These are phyloP conservation scores for Ascochyta koolunga DNA, from an alignment of 2,329 filamentous ascomycete genomes.

Conservation along the genomic window DNA sequence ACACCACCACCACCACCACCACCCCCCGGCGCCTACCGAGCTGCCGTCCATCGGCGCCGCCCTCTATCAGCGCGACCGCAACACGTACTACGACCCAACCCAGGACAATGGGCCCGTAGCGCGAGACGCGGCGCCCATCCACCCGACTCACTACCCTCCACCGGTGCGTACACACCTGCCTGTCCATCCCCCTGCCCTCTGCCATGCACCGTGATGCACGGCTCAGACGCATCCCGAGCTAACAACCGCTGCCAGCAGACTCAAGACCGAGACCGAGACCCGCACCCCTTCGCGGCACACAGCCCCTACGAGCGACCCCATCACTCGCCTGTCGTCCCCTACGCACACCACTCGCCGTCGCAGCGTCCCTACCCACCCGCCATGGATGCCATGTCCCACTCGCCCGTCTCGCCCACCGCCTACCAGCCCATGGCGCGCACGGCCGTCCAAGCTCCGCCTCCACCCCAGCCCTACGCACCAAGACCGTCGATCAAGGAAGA, in stretches of 20 bases:
- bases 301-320: conserved; percentile 48
- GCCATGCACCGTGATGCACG: neutral
- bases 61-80: conserved; percentile 48
- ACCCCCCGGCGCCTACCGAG: conserved; percentile 43
- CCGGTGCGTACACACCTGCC: conserved; percentile 33
- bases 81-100: conserved; percentile 58
- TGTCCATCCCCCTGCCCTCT: neutral
- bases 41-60: conserved; percentile 50
- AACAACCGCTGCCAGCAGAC: conserved; percentile 32
- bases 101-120: conserved; percentile 51
- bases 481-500: conserved; percentile 45
- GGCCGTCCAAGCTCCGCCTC: conserved; percentile 45
- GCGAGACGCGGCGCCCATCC: conserved; percentile 37
- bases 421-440: conserved; percentile 42
- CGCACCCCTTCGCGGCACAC: conserved; percentile 41
- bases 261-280: conserved; percentile 40
- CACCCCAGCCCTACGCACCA: conserved; percentile 39
- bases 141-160: conserved; percentile 41
- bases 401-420: conserved; percentile 46
- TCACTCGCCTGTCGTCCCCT: conserved; percentile 43
- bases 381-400: conserved; percentile 47
- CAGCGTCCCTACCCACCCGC: conserved; percentile 39
- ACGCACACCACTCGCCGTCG: conserved; percentile 45
- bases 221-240: conserved; percentile 15
- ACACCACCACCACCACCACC: no score